Conservation (phyloP, 257 asterid genomes). For the Lantana camara region DNA sequence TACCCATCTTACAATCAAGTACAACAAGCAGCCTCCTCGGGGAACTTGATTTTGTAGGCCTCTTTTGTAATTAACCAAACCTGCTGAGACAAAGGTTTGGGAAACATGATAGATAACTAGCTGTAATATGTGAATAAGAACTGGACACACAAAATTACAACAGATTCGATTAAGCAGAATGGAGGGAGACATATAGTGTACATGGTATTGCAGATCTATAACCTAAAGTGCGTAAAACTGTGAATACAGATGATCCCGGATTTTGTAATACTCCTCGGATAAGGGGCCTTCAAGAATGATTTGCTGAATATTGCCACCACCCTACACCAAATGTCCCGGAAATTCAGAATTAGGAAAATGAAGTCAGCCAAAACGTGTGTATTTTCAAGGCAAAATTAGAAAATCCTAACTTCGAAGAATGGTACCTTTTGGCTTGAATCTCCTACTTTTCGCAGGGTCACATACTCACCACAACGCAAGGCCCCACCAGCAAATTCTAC, state of each 20-base stretch:
- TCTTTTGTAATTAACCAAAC: neutral
- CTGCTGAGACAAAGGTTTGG: constrained; percentile 2
- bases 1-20: neutral
- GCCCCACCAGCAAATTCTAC: constrained; percentile 91
- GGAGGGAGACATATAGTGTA: neutral
- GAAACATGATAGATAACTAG: neutral
- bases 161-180: neutral
- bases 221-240: constrained; percentile 80
- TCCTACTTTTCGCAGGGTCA: constrained; percentile 91
- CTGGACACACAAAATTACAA: neutral
- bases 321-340: constrained; percentile 41
- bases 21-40: neutral
- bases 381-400: constrained; percentile 8
- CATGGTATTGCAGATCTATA: neutral
- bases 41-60: neutral
- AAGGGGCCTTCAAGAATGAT: constrained; percentile 95
- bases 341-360: constrained; percentile 11
- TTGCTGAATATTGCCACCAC: constrained; percentile 81
- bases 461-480: constrained; percentile 90
- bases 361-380: neutral
- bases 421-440: constrained; percentile 93
- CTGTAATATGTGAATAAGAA: constrained; percentile 4
- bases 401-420: neutral
- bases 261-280: constrained; percentile 85
- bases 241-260: constrained; percentile 77